Base-by-base conservation (phyloP, 75 land plant species). In the Cupressus sempervirens region DNA sequence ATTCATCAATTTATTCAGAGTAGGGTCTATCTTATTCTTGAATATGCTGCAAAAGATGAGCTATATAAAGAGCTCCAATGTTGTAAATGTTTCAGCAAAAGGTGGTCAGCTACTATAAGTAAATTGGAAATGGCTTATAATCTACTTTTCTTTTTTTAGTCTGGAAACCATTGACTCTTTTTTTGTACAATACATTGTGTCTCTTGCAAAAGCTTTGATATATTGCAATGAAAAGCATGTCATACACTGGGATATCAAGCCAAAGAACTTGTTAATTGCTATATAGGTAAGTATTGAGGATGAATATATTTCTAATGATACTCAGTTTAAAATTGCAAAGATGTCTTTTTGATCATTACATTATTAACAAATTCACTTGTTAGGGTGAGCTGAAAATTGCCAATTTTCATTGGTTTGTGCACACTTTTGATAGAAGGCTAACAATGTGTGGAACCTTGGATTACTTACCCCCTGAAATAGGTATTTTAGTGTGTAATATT, bases 161-260 rank as follows among this genome's bases (percentile, higher is more conserved):
- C 54, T 20, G n/a, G 82, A n/a, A 79, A 43, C 56, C 72, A n/a
- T 13, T 84, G 3, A 74, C 38, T 80, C n/a, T 90, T 32, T 65
- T 38, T 23, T 52, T 45, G 34, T 84, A 83, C 92, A 96, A 97
- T 95, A 96, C 76, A 91, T 96, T 83, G n/a, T n/a, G n/a, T n/a
- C n/a, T n/a, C n/a, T n/a, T n/a, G n/a, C n/a, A n/a, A n/a, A n/a
- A n/a, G n/a, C 98, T 1, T 87, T 96, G 87, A 92, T 94, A 2
- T 96, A 96, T 82, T 92, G 93, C 80, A 97, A 96, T 84, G 93
- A 94, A 83, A 95, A 94, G 68, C 95, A 96, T 87, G 95, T 95
- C 18, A 96, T 96, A n/a, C 98, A 96, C 86, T 85, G 98, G 82
- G 98, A 96, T 53, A 96, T 96, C 76, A 96, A 96, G 80, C 98